phyloP scores from a whole-genome alignment of 805 yeast species.

The Ogataea ramenticola region DNA sequence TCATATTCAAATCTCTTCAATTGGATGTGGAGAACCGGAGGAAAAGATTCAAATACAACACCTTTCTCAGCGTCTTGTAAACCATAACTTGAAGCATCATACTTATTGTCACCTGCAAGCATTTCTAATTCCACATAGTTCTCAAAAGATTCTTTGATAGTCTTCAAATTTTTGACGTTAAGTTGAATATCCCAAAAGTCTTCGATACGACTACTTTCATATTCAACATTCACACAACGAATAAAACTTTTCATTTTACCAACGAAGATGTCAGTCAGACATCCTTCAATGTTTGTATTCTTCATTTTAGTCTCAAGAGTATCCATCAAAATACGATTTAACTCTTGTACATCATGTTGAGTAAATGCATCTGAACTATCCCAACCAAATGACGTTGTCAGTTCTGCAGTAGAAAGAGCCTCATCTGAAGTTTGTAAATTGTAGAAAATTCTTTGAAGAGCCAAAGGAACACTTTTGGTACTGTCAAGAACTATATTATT shows the following conservation, averaged over 20 bases:
- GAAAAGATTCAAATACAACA: constrained; percentile 83
- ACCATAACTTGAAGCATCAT: constrained; percentile 84
- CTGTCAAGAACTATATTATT: constrained; percentile 24
- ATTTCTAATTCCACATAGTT: constrained; percentile 86
- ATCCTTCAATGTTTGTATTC: constrained; percentile 71
- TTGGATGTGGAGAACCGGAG: constrained; percentile 89
- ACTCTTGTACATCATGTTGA: constrained; percentile 97
- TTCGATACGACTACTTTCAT: constrained; percentile 85
- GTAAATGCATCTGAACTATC: constrained; percentile 91
- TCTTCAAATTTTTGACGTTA: constrained; percentile 77
- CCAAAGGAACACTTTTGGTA: constrained; percentile 59
- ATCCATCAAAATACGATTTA: constrained; percentile 94
- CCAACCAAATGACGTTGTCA: constrained; percentile 96
- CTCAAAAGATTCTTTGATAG: constrained; percentile 67
- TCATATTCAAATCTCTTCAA: constrained; percentile 93
- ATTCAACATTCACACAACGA: constrained; percentile 87
- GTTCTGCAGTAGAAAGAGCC: constrained; percentile 78
- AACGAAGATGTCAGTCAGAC: constrained; percentile 76
- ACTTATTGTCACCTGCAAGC: constrained; percentile 91
- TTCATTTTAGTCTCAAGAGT: constrained; percentile 86
- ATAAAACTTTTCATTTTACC: constrained; percentile 96
- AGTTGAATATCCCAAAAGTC: constrained; percentile 98
- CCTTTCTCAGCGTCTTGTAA: constrained; percentile 96
- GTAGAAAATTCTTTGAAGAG: constrained; percentile 84
- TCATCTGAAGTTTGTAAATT: constrained; percentile 63